Percentiles rank a stretch among this genome's conserved stretches.
phyloP scores from a whole-genome alignment of 1,284 basidiomycete genomes.

The Boletus smithii region DNA sequence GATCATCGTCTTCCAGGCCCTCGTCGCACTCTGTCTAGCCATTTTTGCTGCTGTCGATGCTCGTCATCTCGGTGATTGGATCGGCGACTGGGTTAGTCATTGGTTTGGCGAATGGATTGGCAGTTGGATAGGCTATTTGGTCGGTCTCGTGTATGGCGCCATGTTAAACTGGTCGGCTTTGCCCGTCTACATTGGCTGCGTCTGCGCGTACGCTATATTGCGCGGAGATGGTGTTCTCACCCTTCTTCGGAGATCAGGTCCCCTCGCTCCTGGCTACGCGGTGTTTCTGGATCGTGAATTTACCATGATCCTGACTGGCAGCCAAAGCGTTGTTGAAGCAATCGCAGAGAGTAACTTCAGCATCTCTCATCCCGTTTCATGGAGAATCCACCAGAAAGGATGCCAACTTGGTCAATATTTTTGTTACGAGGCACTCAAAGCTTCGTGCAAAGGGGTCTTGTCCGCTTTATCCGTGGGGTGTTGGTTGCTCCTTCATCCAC shows the following conservation, averaged over 20 bases:
- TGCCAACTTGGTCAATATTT: neutral
- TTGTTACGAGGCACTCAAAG: neutral
- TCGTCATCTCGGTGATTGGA: neutral
- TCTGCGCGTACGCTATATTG: neutral
- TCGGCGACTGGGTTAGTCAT: neutral
- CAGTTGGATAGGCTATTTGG: neutral
- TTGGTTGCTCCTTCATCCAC: neutral
- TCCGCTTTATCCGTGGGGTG: neutral
- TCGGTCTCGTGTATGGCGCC: neutral
- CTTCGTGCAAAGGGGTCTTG: neutral
- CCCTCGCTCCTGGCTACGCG: neutral
- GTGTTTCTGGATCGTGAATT: slow-evolving; percentile 4
- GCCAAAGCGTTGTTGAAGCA: neutral
- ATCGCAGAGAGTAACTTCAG: slow-evolving; percentile 1
- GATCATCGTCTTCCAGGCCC: neutral
- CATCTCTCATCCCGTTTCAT: slow-evolving; percentile 1
- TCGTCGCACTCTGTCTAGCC: neutral
- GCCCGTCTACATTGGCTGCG: neutral
- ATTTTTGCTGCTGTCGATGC: neutral
- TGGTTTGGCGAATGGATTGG: neutral
- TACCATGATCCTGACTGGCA: neutral
- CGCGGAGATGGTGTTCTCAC: neutral
- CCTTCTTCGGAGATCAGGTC: neutral
- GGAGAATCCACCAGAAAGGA: neutral
- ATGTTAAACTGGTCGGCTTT: neutral